Evolutionary conservation across 2,329 filamentous ascomycete genomes (phyloP).

Genomic region (Calonectria pauciramosa): DNA sequence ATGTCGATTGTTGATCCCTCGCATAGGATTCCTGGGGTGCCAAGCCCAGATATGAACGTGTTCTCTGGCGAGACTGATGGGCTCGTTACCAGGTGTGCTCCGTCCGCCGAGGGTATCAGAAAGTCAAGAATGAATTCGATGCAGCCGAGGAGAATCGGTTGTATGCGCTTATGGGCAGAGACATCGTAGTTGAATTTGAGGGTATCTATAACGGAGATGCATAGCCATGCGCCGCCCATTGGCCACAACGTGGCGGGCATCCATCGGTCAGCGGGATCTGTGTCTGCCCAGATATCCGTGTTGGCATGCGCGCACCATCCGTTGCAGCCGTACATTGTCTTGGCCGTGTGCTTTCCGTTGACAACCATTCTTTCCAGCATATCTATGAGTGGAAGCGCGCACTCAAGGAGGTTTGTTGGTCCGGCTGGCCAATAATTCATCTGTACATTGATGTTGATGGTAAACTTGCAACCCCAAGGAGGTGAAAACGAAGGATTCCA

Average conservation of each 20-base stretch:
- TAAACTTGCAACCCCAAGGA: conserved; percentile 63
- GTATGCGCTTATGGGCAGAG: conserved; percentile 33
- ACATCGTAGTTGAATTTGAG: conserved; percentile 39
- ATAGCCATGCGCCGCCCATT: conserved; percentile 43
- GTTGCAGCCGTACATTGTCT: conserved; percentile 53
- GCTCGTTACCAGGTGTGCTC: conserved; percentile 43
- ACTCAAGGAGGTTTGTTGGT: conserved; percentile 52
- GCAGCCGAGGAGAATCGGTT: conserved; percentile 51
- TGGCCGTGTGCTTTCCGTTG: conserved; percentile 50
- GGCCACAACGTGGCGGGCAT: conserved; percentile 47
- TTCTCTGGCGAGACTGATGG: conserved; percentile 46
- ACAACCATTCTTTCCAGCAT: conserved; percentile 39
- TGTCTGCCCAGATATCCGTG: conserved; percentile 56
- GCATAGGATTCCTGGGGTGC: conserved; percentile 35
- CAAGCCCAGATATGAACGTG: conserved; percentile 33
- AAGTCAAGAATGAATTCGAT: conserved; percentile 56
- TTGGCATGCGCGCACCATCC: conserved; percentile 56
- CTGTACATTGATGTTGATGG: conserved; percentile 65
- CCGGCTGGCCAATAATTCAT: conserved; percentile 66
- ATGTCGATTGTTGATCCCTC: conserved; percentile 46
- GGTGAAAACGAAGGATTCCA: conserved; percentile 50
- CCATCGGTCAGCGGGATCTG: conserved; percentile 52
- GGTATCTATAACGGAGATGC: conserved; percentile 41
- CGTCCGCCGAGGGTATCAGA: conserved; percentile 46
- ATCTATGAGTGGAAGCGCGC: conserved; percentile 56